A percentile compares a stretch with the other conserved stretches of the same genome.
Conservation (phyloP, 345 rosid species). For the Euphorbia lathyris region DNA sequence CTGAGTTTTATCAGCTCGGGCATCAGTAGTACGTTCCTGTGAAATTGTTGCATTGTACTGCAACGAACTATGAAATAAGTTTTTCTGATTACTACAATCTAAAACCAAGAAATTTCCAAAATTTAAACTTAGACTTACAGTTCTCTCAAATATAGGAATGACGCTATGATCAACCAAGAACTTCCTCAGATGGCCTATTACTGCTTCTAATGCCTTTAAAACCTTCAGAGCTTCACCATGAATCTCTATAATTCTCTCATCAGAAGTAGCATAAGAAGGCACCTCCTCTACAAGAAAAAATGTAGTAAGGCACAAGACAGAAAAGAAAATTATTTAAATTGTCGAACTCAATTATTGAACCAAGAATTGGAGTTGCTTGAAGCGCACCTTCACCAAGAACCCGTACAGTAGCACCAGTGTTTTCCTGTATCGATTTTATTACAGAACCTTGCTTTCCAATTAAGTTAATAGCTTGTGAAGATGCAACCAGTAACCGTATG, state of each 20-base stretch:
- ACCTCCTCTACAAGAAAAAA: constrained; percentile 22
- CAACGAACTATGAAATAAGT: constrained; percentile 12
- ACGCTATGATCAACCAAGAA: constrained; percentile 37
- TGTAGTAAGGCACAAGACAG: neutral
- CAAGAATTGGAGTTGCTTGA: neutral
- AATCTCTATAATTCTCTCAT: constrained; percentile 37
- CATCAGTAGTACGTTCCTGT: constrained; percentile 31
- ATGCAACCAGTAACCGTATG: constrained; percentile 66
- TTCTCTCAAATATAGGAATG: constrained; percentile 40
- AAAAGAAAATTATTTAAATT: neutral
- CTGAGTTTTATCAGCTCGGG: constrained; percentile 23
- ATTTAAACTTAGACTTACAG: constrained; percentile 24
- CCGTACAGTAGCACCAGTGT: constrained; percentile 69
- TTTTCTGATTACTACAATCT: neutral
- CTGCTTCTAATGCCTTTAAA: constrained; percentile 32
- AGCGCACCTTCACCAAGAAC: constrained; percentile 65
- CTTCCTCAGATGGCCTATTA: constrained; percentile 35
- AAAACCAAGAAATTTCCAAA: neutral
- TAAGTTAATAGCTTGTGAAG: constrained; percentile 78
- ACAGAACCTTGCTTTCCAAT: constrained; percentile 90
- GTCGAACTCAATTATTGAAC: constrained; percentile 1
- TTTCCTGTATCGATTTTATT: constrained; percentile 83
- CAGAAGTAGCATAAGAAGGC: constrained; percentile 36
- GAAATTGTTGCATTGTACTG: constrained; percentile 31
- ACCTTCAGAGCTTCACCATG: constrained; percentile 35